Base-by-base conservation (phyloP, 2,329 filamentous ascomycete species). In the Paecilomyces formosus region DNA sequence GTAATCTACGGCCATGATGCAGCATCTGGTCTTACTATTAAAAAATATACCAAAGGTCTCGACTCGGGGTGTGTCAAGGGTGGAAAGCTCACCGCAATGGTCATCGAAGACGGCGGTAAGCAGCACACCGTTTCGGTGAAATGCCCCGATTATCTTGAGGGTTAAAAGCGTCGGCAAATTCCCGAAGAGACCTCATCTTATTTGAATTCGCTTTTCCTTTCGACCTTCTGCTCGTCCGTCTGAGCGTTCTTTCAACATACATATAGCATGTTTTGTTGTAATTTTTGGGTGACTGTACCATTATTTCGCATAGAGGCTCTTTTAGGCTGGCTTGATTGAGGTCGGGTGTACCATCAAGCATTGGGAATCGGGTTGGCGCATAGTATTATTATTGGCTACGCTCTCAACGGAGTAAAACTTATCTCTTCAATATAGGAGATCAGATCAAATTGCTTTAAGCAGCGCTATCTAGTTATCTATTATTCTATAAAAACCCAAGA, bases 1-100 rank as follows among this genome's bases (percentile, higher is more conserved):
- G 88, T 96, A 49, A 81, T 96, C 58, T 97, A 96, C 73, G 92
- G 92, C 4, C 93, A 97, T 70, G 90, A 97, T 70, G 84, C 90
- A 22, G 86, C 87, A 66, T 76, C 77, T 2, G 92, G 91, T 0
- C 81, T 95, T 26, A 82, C 83, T 67, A 74, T 88, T 18, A 73
- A 84, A 55, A 79, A 82, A 54, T 95, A 90, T 73, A 89, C 88
- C 3, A 90, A 92, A 68, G 94, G 94, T 0, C 78, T 97, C 53
- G 94, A 97, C 73, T 89, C 88, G 0, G 88, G 86, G 0, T 97
- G 94, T 71, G 85, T 90, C 2, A 84, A 83, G 62, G 92, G 92
- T 11, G 86, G 86, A 1, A 80, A 85, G 62, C 77, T 99, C 63
- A 90, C 88, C 0, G 92, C 89, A 1, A 73, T 96, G 59, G 80